These are phyloP conservation scores for Mucor saturninus DNA, from an alignment of 371 early-diverging fungal genomes.

Conservation along the genomic window DNA sequence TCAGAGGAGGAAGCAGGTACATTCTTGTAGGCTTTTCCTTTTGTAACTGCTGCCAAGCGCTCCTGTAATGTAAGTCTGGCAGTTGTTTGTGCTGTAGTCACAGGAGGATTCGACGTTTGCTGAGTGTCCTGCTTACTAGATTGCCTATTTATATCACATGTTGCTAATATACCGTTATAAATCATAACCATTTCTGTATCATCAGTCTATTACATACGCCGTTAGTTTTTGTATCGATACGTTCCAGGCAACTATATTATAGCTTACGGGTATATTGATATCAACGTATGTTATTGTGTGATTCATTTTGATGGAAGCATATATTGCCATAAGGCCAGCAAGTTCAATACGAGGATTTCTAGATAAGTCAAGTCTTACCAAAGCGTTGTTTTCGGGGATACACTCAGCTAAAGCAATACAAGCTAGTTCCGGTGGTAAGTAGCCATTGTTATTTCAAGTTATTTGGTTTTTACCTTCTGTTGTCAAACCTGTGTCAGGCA, in stretches of 20 bases:
- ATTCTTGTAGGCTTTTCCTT: slow-evolving; percentile 3
- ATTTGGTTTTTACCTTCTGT: slow-evolving; percentile 56
- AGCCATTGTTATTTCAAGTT: background rate
- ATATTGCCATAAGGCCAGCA: slow-evolving; percentile 81
- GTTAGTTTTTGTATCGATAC: background rate
- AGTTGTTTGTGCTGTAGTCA: slow-evolving; percentile 47
- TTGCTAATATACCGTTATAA: slow-evolving; percentile 69
- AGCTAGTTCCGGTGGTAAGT: slow-evolving; percentile 25
- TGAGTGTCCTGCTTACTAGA: slow-evolving; percentile 13
- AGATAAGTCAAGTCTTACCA: slow-evolving; percentile 75
- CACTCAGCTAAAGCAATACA: slow-evolving; percentile 82
- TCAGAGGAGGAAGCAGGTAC: background rate
- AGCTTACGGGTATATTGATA: slow-evolving; percentile 67
- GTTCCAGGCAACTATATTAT: too few relatives aligned
- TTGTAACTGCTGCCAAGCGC: slow-evolving; percentile 40
- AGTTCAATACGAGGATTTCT: slow-evolving; percentile 73
- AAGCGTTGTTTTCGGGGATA: slow-evolving; percentile 71
- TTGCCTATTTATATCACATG: slow-evolving; percentile 74
- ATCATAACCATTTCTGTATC: slow-evolving; percentile 70
- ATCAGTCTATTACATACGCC: slow-evolving; percentile 45
- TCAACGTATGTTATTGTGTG: slow-evolving; percentile 72
- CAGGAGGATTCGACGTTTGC: slow-evolving; percentile 16
- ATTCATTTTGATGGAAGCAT: slow-evolving; percentile 76
- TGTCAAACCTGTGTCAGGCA: slow-evolving; percentile 65
- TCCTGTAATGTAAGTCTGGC: slow-evolving; percentile 49